These are phyloP conservation scores for Quillaja saponaria DNA, from an alignment of 306 rosid species.

Conservation along the genomic window DNA sequence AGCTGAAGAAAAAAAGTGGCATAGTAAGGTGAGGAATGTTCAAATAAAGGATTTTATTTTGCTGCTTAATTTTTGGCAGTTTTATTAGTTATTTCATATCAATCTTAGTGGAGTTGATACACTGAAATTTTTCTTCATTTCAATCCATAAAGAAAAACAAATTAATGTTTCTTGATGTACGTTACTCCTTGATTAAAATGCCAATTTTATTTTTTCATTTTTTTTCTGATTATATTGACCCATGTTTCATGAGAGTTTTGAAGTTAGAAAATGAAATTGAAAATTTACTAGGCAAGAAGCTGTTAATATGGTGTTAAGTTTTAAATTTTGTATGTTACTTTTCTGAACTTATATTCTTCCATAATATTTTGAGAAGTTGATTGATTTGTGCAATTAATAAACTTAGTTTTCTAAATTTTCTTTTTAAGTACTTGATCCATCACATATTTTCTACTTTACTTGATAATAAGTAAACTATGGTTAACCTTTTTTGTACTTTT, in stretches of 20 bases:
- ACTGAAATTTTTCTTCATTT: slow-evolving; percentile 4
- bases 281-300: slow-evolving; percentile 99
- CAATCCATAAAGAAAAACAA: slow-evolving; percentile 17
- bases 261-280: slow-evolving; percentile 98
- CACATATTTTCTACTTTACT: slow-evolving; percentile 60
- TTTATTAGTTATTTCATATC: not conserved
- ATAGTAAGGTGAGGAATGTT: no score
- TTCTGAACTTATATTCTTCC: not conserved
- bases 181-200: not conserved
- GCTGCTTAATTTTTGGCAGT: no score
- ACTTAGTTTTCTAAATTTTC: not conserved
- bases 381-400: slow-evolving; percentile 9
- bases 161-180: slow-evolving; percentile 6
- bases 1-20: no score
- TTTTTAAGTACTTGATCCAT: slow-evolving; percentile 16
- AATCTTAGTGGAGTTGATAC: slow-evolving; percentile 10
- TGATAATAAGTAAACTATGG: slow-evolving; percentile 73
- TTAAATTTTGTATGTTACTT: no score
- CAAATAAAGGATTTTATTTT: no score
- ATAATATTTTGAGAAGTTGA: slow-evolving; percentile 16
- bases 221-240: slow-evolving; percentile 27
- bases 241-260: slow-evolving; percentile 89
- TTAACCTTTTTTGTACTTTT: slow-evolving; percentile 3
- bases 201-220: not conserved
- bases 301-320: slow-evolving; percentile 89